A percentile compares a stretch with the other conserved stretches of the same genome.
Conservation (phyloP, 179 eudicot species). For the Silene noctiflora region DNA sequence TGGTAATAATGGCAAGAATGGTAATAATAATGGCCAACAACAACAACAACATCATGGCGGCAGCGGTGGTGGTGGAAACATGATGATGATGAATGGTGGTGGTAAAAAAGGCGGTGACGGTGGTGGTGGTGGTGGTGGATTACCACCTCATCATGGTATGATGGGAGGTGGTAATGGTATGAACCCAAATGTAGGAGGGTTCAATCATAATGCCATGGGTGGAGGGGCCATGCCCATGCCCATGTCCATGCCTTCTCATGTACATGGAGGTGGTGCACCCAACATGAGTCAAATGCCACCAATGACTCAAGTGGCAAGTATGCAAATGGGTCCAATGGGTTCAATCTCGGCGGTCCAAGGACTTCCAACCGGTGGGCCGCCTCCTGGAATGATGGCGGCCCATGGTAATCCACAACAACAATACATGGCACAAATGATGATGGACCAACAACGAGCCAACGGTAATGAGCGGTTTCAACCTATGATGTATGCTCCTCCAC, state of each 20-base stretch:
- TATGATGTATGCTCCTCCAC: background rate
- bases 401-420: conserved; percentile 66
- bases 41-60: conserved; percentile 23
- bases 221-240: background rate
- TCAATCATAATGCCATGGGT: conserved; percentile 28
- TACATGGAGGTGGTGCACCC: conserved; percentile 36
- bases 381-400: conserved; percentile 44
- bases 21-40: conserved; percentile 24
- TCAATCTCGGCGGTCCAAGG: conserved; percentile 66
- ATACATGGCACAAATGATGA: conserved; percentile 78
- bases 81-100: conserved; percentile 28
- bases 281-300: conserved; percentile 43
- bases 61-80: conserved; percentile 12
- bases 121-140: conserved; percentile 46
- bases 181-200: conserved; percentile 21
- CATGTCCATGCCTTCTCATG: conserved; percentile 27
- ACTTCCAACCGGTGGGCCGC: conserved; percentile 54
- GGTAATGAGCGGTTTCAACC: too few relatives aligned
- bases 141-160: conserved; percentile 33
- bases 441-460: conserved; percentile 40
- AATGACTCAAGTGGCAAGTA: conserved; percentile 61
- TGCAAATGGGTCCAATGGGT: conserved; percentile 64
- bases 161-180: conserved; percentile 20
- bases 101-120: conserved; percentile 32
- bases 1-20: conserved; percentile 18